Evolutionary conservation across 441 rosid species (phyloP), one percentile per base, ranked within the genome.

Genomic region (Adansonia madagascariensis): DNA sequence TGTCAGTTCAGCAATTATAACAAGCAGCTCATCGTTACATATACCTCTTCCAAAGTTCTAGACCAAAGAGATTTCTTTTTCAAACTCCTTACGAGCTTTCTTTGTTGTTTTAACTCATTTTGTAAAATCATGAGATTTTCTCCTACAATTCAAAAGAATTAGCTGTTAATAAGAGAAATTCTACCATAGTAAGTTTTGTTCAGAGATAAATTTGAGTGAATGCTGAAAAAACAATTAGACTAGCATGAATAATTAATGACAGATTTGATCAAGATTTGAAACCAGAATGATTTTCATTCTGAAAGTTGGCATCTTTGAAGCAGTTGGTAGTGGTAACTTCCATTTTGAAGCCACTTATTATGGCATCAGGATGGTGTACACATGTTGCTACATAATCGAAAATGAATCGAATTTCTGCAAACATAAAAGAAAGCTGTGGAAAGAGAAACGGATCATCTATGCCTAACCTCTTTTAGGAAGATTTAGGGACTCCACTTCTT

Each of bases 21-120:
- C n/a, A 14, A 74, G 74, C 39, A 59, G 71, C 41, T 82, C 73
- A 50, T 59, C 63, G 72, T 64, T 9, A 50, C 35, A 31, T 35
- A 67, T 87, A 84, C 98, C 96, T 94, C 94, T 81, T 88, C 94
- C 78, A 88, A 82, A 82, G 75, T 90, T 78, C 82, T 88, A 11
- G 94, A 87, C 94, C 95, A 91, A 73, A 91, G 91, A 6, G 97
- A 91, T 82, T 86, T 89, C 88, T 85, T 88, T 80, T 78, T 65
- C 86, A 92, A 91, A 87, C 82, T 90, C 78, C 82, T 84, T 61
- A 91, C 95, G 62, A 91, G 81, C 85, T 89, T 94, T 80, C 67
- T 88, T 82, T 92, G 97, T 77, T 91, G 92, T 85, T 86, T 92
- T 43, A 94, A 85, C 84, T 92, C 97, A 80, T 75, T 85, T 9